Percentiles rank a stretch among this genome's conserved stretches.
Conservation (phyloP, 257 asterid genomes). For the Gentiana dahurica region DNA sequence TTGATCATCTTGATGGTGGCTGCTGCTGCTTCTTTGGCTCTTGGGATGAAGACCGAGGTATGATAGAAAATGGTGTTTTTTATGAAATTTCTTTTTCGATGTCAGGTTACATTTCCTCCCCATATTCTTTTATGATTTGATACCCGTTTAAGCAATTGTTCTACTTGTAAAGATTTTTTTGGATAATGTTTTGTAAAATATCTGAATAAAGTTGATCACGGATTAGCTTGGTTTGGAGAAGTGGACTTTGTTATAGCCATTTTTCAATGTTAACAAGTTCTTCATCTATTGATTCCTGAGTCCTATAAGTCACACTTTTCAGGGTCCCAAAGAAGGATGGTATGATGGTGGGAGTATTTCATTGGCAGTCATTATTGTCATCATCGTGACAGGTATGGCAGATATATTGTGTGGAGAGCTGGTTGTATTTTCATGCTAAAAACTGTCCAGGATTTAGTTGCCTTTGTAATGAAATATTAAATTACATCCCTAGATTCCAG, state of each 20-base stretch:
- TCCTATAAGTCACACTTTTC: neutral
- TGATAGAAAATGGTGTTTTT: constrained; percentile 4
- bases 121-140: neutral
- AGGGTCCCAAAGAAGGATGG: constrained; percentile 99
- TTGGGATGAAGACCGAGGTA: constrained; percentile 94
- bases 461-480: too few species aligned
- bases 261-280: neutral
- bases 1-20: constrained; percentile 92
- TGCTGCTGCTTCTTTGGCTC: constrained; percentile 94
- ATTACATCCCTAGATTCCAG: too few species aligned
- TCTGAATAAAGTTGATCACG: too few species aligned
- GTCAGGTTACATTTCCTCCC: neutral
- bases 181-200: neutral
- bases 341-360: constrained; percentile 99
- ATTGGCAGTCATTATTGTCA: constrained; percentile 78
- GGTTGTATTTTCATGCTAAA: too few species aligned
- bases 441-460: too few species aligned
- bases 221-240: too few species aligned
- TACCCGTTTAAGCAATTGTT: neutral
- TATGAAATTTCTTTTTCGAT: neutral
- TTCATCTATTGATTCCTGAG: constrained; percentile 4
- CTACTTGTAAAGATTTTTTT: too few species aligned
- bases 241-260: too few species aligned
- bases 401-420: too few species aligned
- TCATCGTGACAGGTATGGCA: constrained; percentile 65